Base-by-base conservation (phyloP, 305 asterid species). In the Fraxinus baroniana region DNA sequence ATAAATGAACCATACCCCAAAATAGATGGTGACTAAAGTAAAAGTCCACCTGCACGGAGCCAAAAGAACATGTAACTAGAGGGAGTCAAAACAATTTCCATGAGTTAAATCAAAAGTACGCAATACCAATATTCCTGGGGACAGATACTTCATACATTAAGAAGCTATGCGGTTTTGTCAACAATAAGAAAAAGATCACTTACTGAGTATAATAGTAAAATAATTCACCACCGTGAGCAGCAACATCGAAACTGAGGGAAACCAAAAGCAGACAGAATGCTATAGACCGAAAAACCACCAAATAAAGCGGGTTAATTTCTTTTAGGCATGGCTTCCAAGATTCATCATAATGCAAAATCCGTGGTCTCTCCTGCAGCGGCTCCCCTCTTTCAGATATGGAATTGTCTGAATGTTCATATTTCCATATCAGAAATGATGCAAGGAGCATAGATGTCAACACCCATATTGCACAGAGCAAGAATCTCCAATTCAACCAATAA, bases 401-500 rank as follows among this genome's bases (percentile, higher is more conserved):
- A 68, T 72, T 41, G 70, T 84, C 84, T 13, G 84, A 87, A 41
- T 12, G 79, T 81, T 95, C 98, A 75, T 94, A 89, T 85, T 90
- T 94, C 97, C 98, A 91, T 79, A 95, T 84, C 37, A 94, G 79
- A 82, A 78, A 80, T 4, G 86, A 49, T 57, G 95, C 91, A 32
- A 86, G 13, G 75, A 86, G 22, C 84, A 90, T 85, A 37, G 99
- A 87, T 68, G 92, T 20, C 84, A 94, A 66, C 49, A 95, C 97
- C 94, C 94, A 94, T 84, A 89, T 24, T 78, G 93, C 93, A 85
- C 97, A 93, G 7, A 92, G 86, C 70, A 91, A 87, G 83, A 92
- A 87, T 80, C 93, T 91, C 97, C 97, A 95, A 64, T 89, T 87
- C 91, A 93, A 91, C 99, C 99, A 95, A 87, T 94, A 95, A 86